A percentile compares a stretch with the other conserved stretches of the same genome.
phyloP scores from a whole-genome alignment of 768 basidiomycete species.

The Suillus sp. region DNA sequence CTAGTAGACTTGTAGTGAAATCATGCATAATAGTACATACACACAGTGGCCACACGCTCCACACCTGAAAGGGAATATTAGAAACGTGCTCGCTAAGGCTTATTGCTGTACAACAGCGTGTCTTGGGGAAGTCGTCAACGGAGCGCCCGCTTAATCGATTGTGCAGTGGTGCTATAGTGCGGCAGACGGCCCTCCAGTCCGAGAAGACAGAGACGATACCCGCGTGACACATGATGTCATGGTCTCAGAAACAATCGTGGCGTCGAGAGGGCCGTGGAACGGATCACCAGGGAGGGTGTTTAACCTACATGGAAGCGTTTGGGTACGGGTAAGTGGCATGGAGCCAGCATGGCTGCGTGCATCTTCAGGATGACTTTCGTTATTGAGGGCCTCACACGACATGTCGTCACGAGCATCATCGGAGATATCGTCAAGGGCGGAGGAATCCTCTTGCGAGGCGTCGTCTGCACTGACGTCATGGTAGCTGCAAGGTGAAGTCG shows the following conservation, averaged over 20 bases:
- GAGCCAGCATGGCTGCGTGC: not conserved
- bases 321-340: not conserved
- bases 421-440: not conserved
- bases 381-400: not conserved
- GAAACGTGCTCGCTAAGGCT: not conserved
- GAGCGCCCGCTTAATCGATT: slow-evolving; percentile 1
- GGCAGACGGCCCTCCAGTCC: slow-evolving; percentile 3
- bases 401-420: slow-evolving; percentile 5
- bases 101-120: not conserved
- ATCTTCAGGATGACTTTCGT: not conserved
- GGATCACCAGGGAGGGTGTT: not conserved
- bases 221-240: not conserved
- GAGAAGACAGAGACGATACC: not conserved
- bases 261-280: not conserved
- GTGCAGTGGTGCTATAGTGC: not conserved
- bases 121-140: not conserved
- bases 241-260: not conserved
- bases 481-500: not conserved
- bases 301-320: not conserved
- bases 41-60: not conserved
- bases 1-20: slow-evolving; percentile 1
- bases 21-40: not conserved
- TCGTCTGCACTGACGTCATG: not conserved
- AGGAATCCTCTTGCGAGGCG: not conserved
- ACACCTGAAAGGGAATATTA: not conserved